Evolutionary conservation across 2,329 filamentous ascomycete genomes (phyloP), one percentile per base, ranked within the genome.

Genomic region (Waltergamsia citrina): DNA sequence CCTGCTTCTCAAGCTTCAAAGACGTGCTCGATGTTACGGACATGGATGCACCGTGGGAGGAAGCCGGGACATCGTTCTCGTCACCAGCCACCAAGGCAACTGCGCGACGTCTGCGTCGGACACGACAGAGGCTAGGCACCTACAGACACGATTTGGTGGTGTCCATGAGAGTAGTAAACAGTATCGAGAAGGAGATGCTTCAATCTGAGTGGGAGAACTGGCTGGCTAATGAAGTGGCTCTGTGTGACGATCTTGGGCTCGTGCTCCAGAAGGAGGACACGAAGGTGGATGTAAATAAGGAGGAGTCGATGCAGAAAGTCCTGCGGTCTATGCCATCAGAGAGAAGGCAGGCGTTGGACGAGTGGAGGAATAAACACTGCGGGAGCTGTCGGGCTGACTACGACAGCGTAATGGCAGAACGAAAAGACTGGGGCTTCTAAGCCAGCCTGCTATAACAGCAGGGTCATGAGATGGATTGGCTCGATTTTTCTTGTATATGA

Each of bases 141-240:
- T 92, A 95, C 53, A 73, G 92, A 3, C 86, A 98, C 54, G 87
- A 96, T 51, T 66, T 98, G 15, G 63, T 96, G 3, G 88, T 98
- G 5, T 87, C 88, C 5, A 78, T 96, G 64, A 78, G 88, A 5
- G 75, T 95, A 3, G 80, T 96, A 40, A 95, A 96, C 57, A 81
- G 73, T 37, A 78, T 96, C 19, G 92, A 96, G 64, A 71, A 74
- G 38, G 87, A 95, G 55, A 80, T 94, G 54, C 59, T 96, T 35
- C 74, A 78, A 48, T 81, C 82, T 1, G 90, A 95, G 56, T 98
- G 87, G 81, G 88, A 94, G 61, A 84, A 85, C 42, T 98, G 90
- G 88, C 69, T 96, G 20, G 59, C 73, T 4, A 81, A 85, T 44
- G 92, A 98, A 60, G 80, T 78, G 42, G 58, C 67, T 22, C 74